Base-by-base conservation (phyloP, 371 early-diverging fungal species). In the Saksenaea oblongispora region DNA sequence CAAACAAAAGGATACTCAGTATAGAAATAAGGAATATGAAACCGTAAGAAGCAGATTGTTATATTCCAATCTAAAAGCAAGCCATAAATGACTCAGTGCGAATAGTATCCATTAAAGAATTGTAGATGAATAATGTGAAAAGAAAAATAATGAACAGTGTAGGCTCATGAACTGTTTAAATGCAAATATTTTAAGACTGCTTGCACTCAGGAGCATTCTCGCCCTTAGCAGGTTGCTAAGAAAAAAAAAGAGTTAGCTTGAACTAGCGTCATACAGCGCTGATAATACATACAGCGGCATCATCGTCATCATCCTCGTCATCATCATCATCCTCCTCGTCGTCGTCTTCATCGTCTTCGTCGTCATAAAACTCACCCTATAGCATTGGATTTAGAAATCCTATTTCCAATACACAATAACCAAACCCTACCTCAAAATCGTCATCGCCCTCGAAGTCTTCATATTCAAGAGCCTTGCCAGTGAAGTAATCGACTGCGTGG, bases 401-500 rank as follows among this genome's bases (percentile, higher is more conserved):
- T 78, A 51, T 76, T 82, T 18, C 56, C 64, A 13, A 69, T 65
- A 15, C 58, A 14, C 11, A 15, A 28, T 56, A 39, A 24, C 14
- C 5, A 35, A 37, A 3, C 8, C 64, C 56, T 73, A 87, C 93
- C 53, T 87, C 91, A 53, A 87, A 85, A 57, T 88, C 88, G 56
- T 87, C 91, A 53, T 89, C 88, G 54, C 84, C 87, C 13, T 76
- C 83, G 56, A 85, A 79, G 61, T 89, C 91, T 65, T 87, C 89
- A 73, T 87, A 90, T 62, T 89, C 87, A 41, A 96, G 85, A 51
- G 98, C 98, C 80, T 93, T 91, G 70, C 99, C 99, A 17, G 98
- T 98, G 85, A 97, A 98, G 93, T 96, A 98, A 79, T 96, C 94
- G 59, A 98, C 81, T 63, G 99, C 99, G 70, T 89, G 89, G 62